Conservation (phyloP, 1,284 basidiomycete species). For the Mycosarcoma mackinlayi region DNA sequence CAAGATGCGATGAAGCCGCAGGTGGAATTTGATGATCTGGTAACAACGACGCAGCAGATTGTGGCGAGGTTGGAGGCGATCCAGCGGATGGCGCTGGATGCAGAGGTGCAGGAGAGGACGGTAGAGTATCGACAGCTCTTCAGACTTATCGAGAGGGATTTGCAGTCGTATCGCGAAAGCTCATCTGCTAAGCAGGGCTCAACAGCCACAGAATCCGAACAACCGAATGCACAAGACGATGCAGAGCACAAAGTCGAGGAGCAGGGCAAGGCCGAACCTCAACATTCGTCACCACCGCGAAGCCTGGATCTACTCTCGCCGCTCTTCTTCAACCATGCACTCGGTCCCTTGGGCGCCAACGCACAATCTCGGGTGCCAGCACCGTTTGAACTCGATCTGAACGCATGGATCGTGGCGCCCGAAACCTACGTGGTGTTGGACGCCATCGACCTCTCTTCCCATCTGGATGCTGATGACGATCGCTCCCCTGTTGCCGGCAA, state of each 20-base stretch:
- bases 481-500: background rate
- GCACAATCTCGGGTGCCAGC: slow-evolving; percentile 83
- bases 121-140: slow-evolving; percentile 83
- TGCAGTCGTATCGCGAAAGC: slow-evolving; percentile 68
- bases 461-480: slow-evolving; percentile 9
- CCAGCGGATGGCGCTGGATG: slow-evolving; percentile 73
- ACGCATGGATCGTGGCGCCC: slow-evolving; percentile 80
- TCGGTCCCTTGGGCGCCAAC: slow-evolving; percentile 82
- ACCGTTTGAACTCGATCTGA: slow-evolving; percentile 86
- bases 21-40: slow-evolving; percentile 73
- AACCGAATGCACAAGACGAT: background rate
- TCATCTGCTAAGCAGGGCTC: background rate
- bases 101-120: slow-evolving; percentile 91
- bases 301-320: slow-evolving; percentile 87
- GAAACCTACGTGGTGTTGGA: slow-evolving; percentile 26
- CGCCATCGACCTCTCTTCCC: slow-evolving; percentile 13
- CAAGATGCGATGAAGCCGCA: slow-evolving; percentile 75
- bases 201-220: background rate
- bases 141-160: slow-evolving; percentile 81
- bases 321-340: slow-evolving; percentile 81
- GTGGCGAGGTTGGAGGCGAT: slow-evolving; percentile 74
- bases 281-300: slow-evolving; percentile 74
- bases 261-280: background rate
- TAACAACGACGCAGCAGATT: slow-evolving; percentile 76
- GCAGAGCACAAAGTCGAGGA: background rate